Conservation (phyloP, 768 basidiomycete genomes). For the Gloeophyllum trabeum region DNA sequence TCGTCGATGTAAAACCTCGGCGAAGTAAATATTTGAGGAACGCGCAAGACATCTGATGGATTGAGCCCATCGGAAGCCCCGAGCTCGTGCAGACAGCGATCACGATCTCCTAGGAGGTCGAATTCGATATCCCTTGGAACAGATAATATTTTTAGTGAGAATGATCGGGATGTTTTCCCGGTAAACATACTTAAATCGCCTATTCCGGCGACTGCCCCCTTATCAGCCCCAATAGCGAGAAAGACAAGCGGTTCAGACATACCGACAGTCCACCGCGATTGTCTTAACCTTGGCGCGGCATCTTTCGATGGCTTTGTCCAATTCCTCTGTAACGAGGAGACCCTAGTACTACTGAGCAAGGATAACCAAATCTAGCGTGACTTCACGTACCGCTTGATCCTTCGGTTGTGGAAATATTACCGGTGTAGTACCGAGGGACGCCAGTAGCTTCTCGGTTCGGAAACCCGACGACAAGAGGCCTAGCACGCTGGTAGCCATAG, state of each 20-base stretch:
- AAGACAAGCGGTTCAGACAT: background rate
- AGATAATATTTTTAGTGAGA: background rate
- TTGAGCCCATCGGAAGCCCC: constrained; percentile 7
- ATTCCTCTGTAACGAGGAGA: constrained; percentile 31
- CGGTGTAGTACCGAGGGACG: too few relatives aligned
- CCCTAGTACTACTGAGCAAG: constrained; percentile 12
- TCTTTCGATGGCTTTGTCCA: constrained; percentile 32
- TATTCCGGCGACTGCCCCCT: background rate
- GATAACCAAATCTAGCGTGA: too few relatives aligned
- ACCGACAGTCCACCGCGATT: constrained; percentile 33
- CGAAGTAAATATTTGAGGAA: constrained; percentile 39
- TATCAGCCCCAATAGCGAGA: background rate
- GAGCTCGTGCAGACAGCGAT: constrained; percentile 29
- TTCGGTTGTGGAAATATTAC: background rate
- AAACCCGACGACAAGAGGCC: too few relatives aligned
- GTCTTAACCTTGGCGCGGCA: constrained; percentile 31
- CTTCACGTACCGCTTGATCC: background rate
- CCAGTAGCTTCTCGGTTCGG: too few relatives aligned
- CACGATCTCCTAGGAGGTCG: constrained; percentile 32
- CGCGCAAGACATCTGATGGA: constrained; percentile 32
- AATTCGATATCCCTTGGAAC: constrained; percentile 40
- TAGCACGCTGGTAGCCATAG: too few relatives aligned
- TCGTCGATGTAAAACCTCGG: constrained; percentile 38
- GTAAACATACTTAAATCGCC: background rate
- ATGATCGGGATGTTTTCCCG: too few relatives aligned